Percentiles rank a stretch among this genome's conserved stretches.
Evolutionary conservation across 2,329 filamentous ascomycete species (phyloP).

Genomic region (Pseudohalonectria lignicola): DNA sequence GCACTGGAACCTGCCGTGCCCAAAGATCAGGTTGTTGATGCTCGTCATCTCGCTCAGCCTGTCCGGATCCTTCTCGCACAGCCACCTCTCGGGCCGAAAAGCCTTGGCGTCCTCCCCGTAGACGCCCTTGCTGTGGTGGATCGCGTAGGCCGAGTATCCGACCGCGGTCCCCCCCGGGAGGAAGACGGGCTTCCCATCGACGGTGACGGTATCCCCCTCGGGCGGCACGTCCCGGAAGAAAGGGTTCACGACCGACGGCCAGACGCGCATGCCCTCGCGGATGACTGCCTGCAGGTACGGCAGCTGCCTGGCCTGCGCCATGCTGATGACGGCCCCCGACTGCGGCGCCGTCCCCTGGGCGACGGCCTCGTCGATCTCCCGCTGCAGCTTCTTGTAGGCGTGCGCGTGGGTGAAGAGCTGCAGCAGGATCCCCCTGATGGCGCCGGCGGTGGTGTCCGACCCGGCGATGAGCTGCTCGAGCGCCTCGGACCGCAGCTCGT

Average conservation of each 20-base stretch:
- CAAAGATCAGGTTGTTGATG: conserved; percentile 23
- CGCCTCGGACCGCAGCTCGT: conserved; percentile 8
- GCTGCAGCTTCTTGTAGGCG: conserved; percentile 9
- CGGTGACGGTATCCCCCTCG: conserved; percentile 1
- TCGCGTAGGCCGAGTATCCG: conserved; percentile 35
- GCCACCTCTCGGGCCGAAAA: conserved; percentile 52
- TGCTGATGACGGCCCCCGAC: conserved; percentile 1
- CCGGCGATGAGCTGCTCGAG: conserved; percentile 27
- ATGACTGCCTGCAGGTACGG: conserved; percentile 9
- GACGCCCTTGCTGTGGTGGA: conserved; percentile 47
- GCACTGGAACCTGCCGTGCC: conserved; percentile 22
- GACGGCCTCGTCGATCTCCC: conserved; percentile 9
- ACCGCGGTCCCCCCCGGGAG: conserved; percentile 7
- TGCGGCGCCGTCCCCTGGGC: conserved; percentile 1
- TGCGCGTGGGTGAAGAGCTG: conserved; percentile 33
- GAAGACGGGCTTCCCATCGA: neutral
- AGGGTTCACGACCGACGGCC: conserved; percentile 8
- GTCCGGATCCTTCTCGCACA: conserved; percentile 26
- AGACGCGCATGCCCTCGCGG: conserved; percentile 12
- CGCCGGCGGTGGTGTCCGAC: conserved; percentile 38
- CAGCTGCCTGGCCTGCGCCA: conserved; percentile 2
- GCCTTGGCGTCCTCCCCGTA: conserved; percentile 49
- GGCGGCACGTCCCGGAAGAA: conserved; percentile 6
- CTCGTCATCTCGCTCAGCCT: conserved; percentile 13
- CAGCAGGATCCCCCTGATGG: conserved; percentile 33